Conservation (phyloP, 176 grass and related monocot genomes). For the Luzula sylvatica region DNA sequence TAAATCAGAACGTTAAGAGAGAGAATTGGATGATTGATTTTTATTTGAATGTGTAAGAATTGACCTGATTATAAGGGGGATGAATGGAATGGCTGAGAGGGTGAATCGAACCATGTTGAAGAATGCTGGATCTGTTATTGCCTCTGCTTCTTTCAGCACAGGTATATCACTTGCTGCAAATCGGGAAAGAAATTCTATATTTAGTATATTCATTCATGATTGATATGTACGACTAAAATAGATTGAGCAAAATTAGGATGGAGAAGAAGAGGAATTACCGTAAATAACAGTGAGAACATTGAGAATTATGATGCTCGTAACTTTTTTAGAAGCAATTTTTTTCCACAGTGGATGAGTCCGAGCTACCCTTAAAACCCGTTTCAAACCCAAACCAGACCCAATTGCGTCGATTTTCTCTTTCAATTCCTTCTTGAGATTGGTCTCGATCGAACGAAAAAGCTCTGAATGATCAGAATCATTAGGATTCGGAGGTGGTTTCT, state of each 20-base stretch:
- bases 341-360: slow-evolving; percentile 47
- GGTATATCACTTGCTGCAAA: slow-evolving; percentile 84
- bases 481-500: neutral
- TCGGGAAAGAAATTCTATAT: no score
- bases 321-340: slow-evolving; percentile 91
- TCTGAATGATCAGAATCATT: neutral
- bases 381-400: slow-evolving; percentile 18
- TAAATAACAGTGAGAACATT: slow-evolving; percentile 93
- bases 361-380: neutral
- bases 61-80: slow-evolving; percentile 37
- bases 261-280: slow-evolving; percentile 21
- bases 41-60: neutral
- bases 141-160: slow-evolving; percentile 91
- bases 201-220: no score
- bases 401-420: slow-evolving; percentile 15
- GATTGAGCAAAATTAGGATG: neutral
- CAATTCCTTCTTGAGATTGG: no score
- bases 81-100: slow-evolving; percentile 53
- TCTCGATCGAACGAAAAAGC: slow-evolving; percentile 2
- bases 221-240: no score
- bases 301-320: slow-evolving; percentile 81
- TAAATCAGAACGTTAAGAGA: no score
- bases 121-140: slow-evolving; percentile 57
- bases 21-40: no score
- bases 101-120: slow-evolving; percentile 90